Percentiles rank a stretch among this genome's conserved stretches.
phyloP scores from a whole-genome alignment of 345 rosid genomes.

The Aquilaria yunnanensis region DNA sequence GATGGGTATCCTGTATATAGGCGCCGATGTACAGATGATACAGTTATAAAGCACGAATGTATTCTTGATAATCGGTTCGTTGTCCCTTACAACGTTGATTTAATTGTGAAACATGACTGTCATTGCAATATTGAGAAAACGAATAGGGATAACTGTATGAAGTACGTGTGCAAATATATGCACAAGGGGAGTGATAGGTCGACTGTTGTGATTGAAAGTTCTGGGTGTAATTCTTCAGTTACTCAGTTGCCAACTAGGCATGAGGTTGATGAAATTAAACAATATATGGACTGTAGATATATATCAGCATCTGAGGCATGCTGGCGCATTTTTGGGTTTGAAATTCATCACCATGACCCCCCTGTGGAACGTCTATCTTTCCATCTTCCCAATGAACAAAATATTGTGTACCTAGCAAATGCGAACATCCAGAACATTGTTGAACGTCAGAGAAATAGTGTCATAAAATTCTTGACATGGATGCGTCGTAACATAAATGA shows the following conservation, averaged over 20 bases:
- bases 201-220: not conserved
- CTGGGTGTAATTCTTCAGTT: not conserved
- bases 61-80: too few relatives aligned
- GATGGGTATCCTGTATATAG: too few relatives aligned
- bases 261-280: not conserved
- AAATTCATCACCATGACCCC: not conserved
- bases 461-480: not conserved
- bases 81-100: too few relatives aligned
- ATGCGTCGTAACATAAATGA: not conserved
- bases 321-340: not conserved
- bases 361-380: not conserved
- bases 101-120: too few relatives aligned
- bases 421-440: too few relatives aligned
- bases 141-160: too few relatives aligned
- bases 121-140: too few relatives aligned
- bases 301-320: not conserved
- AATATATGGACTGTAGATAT: not conserved
- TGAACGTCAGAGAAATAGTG: too few relatives aligned
- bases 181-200: not conserved
- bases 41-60: too few relatives aligned
- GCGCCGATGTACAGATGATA: too few relatives aligned
- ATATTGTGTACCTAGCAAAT: not conserved
- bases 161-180: too few relatives aligned
- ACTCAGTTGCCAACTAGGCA: not conserved
- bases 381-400: not conserved